Evolutionary conservation across 139 green algal species (phyloP).

Genomic region (Coelastrella sp.): DNA sequence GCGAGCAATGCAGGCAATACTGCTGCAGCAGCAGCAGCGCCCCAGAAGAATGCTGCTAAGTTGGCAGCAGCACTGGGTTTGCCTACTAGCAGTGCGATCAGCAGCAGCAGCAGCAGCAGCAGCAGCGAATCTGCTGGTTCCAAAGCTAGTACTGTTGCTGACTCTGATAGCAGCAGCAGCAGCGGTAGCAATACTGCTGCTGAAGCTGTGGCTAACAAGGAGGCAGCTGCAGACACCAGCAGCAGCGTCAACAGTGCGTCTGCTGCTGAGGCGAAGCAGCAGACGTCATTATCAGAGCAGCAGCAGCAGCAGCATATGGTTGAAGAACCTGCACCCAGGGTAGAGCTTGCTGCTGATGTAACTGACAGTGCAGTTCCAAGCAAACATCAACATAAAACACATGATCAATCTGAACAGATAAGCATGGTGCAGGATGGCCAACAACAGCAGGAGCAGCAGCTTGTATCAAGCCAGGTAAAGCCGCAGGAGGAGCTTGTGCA

Average conservation of each 20-base stretch:
- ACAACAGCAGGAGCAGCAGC: no score
- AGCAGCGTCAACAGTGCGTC: not conserved
- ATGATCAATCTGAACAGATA: no score
- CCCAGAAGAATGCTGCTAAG: not conserved
- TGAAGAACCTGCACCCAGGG: not conserved
- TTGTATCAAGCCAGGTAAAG: no score
- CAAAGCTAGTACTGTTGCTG: no score
- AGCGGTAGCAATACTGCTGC: not conserved
- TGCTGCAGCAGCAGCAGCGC: not conserved
- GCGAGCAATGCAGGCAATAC: not conserved
- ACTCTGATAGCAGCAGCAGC: not conserved
- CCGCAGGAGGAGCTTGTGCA: not conserved
- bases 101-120: not conserved
- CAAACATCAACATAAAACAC: no score
- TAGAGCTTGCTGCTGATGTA: not conserved
- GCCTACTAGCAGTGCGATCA: not conserved
- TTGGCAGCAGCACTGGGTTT: constrained; percentile 4
- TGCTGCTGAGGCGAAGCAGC: not conserved
- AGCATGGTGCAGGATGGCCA: no score
- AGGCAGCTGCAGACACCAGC: constrained; percentile 18
- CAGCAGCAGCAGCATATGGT: not conserved
- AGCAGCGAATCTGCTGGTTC: no score
- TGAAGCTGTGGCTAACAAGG: not conserved
- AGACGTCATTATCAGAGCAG: constrained; percentile 18
- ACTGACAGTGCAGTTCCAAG: not conserved